Percentiles rank a stretch among this genome's conserved stretches.
phyloP scores from a whole-genome alignment of 805 yeast genomes.

The Cyberlindnera euphorbiiphila region DNA sequence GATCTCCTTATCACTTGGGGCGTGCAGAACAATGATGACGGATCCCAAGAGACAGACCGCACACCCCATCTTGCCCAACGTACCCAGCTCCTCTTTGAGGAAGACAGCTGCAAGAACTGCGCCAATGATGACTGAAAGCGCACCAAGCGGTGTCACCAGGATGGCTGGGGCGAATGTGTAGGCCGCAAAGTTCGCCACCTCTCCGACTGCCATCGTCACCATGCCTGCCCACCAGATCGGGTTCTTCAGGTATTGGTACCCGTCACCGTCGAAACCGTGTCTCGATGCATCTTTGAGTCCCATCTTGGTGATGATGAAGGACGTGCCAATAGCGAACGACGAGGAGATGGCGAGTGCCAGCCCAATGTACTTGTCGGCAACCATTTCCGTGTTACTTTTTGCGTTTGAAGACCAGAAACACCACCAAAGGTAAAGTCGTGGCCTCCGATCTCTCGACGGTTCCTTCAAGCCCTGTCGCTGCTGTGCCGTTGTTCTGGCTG shows the following conservation, averaged over 20 bases:
- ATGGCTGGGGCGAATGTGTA: conserved; percentile 95
- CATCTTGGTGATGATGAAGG: conserved; percentile 84
- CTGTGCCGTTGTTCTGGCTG: no score
- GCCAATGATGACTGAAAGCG: conserved; percentile 84
- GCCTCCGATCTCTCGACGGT: no score
- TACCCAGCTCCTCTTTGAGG: conserved; percentile 81
- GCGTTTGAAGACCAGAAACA: background rate
- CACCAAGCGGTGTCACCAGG: conserved; percentile 88
- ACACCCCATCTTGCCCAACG: conserved; percentile 88
- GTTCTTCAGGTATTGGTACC: conserved; percentile 72
- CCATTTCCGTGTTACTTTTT: conserved; percentile 19
- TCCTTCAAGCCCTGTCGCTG: no score
- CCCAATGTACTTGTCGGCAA: conserved; percentile 85
- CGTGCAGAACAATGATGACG: conserved; percentile 82
- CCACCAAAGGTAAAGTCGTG: no score
- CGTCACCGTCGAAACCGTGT: conserved; percentile 65
- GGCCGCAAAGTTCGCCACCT: conserved; percentile 89
- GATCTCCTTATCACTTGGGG: conserved; percentile 91
- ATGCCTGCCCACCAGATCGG: conserved; percentile 97
- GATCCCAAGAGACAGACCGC: conserved; percentile 87
- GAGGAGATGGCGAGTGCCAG: conserved; percentile 83
- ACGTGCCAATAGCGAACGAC: conserved; percentile 85
- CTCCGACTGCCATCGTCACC: conserved; percentile 86
- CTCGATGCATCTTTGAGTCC: conserved; percentile 72
- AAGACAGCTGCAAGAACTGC: conserved; percentile 86